Conservation (phyloP, 257 asterid genomes). For the Solanum pimpinellifolium region DNA sequence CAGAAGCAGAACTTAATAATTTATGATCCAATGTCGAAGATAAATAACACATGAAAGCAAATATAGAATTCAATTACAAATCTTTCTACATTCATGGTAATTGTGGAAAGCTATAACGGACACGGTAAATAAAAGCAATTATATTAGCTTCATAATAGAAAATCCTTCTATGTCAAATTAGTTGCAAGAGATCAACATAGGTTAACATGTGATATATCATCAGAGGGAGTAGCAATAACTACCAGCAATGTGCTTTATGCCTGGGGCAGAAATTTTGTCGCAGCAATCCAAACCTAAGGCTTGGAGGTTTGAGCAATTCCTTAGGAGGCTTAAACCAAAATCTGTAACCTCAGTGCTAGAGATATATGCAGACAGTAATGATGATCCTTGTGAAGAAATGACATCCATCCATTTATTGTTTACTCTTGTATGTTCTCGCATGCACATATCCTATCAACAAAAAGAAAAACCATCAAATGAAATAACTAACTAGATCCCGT, state of each 20-base stretch:
- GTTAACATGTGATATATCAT: not conserved
- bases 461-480: not conserved
- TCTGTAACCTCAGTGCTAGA: constrained; percentile 73
- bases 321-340: constrained; percentile 48
- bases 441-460: constrained; percentile 59
- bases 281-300: constrained; percentile 65
- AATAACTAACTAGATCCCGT: not conserved
- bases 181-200: not conserved
- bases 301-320: constrained; percentile 57
- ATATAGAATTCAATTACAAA: not conserved
- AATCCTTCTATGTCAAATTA: not conserved
- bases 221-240: not conserved
- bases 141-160: not conserved
- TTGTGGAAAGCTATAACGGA: not conserved
- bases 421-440: constrained; percentile 62
- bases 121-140: not conserved
- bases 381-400: constrained; percentile 72
- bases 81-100: not conserved
- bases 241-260: constrained; percentile 60
- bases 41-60: not conserved
- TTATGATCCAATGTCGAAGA: not conserved
- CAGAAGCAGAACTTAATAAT: not conserved
- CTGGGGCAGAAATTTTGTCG: constrained; percentile 57
- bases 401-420: constrained; percentile 76
- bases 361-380: constrained; percentile 69